Base-by-base conservation (phyloP, 441 rosid genomes). In the Bruguiera hainesii region DNA sequence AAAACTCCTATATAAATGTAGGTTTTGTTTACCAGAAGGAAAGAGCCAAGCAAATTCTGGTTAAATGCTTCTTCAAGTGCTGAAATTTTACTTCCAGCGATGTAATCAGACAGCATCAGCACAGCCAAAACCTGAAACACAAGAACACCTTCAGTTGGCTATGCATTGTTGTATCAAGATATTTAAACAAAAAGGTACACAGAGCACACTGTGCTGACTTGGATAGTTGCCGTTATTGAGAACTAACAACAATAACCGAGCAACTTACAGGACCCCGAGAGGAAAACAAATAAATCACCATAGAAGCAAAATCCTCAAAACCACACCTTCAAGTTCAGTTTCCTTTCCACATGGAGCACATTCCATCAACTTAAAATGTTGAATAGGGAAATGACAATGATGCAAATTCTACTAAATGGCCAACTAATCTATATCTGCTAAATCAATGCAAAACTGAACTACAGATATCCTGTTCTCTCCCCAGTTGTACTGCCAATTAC, bases 21-120 rank as follows among this genome's bases (percentile, higher is more conserved):
- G 52, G 71, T 8, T 49, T 30, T 65, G 42, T 71, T 83, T 67
- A 93, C 97, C 89, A 90, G 82, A 23, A 91, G 84, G 73, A 91
- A 89, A 1, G 91, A 76, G 74, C 82, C 90, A 61, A 91, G 77
- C 28, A 91, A 79, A 76, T 91, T 89, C 57, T 71, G 78, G 64
- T 89, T 82, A 61, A 83, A 75, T 64, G 99, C 97, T 81, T 86
- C 93, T 82, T 91, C 97, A 67, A 87, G 91, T 15, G 78, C 65
- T 65, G 91, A 84, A 73, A 84, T 79, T 76, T 74, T 83, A 72
- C 80, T 81, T 79, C 82, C 86, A 25, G 81, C 76, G 71, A 84
- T 58, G 63, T 72, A 81, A 78, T 82, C 85, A n/a, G 88, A 83
- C 33, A 91, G 77, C 88, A 88, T 84, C 29, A 84, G 73, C 56